Evolutionary conservation across 768 basidiomycete species (phyloP).

Genomic region (Kwoniella dendrophila): DNA sequence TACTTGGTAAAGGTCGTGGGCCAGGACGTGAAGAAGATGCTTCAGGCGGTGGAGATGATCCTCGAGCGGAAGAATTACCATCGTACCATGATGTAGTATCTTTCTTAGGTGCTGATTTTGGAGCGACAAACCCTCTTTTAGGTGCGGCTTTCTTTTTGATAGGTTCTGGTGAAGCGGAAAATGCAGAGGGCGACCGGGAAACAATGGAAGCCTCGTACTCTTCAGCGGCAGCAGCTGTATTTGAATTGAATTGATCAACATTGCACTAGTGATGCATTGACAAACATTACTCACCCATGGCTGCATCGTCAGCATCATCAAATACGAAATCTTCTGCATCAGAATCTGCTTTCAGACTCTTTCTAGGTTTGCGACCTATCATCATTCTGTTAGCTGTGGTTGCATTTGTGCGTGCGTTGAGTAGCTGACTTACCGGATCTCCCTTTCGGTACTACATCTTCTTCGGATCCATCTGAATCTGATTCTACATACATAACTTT

Average conservation of each 20-base stretch:
- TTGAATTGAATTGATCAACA: neutral
- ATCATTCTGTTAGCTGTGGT: neutral
- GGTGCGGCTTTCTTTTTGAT: slow-evolving; percentile 32
- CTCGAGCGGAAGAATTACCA: slow-evolving; percentile 1
- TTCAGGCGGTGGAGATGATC: slow-evolving; percentile 7
- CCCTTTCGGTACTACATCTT: slow-evolving; percentile 10
- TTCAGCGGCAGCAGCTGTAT: slow-evolving; percentile 42
- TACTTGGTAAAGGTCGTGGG: slow-evolving; percentile 24
- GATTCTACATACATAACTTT: slow-evolving; percentile 50
- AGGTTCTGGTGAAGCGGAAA: slow-evolving; percentile 17
- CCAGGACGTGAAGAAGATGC: slow-evolving; percentile 29
- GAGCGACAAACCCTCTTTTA: slow-evolving; percentile 26
- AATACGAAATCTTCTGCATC: slow-evolving; percentile 54
- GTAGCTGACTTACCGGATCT: slow-evolving; percentile 18
- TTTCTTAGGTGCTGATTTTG: slow-evolving; percentile 24
- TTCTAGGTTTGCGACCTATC: slow-evolving; percentile 37
- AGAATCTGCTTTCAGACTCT: slow-evolving; percentile 45
- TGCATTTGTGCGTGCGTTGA: no score
- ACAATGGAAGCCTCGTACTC: slow-evolving; percentile 38
- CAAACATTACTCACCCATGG: slow-evolving; percentile 35
- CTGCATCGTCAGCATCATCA: slow-evolving; percentile 45
- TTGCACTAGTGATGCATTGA: neutral
- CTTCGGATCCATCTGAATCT: slow-evolving; percentile 30
- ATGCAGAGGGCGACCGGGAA: slow-evolving; percentile 30
- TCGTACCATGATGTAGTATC: slow-evolving; percentile 18